Evolutionary conservation across 345 rosid genomes (phyloP).

Genomic region (Euphorbia pulcherrima): DNA sequence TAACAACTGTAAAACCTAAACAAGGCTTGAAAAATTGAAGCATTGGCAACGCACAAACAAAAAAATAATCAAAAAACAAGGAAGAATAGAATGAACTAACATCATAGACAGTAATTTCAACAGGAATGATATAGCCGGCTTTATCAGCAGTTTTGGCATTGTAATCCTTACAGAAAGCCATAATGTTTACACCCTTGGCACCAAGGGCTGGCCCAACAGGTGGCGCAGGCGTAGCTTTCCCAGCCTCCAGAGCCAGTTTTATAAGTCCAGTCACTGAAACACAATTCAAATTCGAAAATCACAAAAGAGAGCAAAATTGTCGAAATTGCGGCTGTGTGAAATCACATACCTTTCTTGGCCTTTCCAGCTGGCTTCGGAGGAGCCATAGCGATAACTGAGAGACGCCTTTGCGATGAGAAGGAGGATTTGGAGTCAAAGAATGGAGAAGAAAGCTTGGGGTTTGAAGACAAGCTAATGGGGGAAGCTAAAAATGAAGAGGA

Average conservation of each 20-base stretch:
- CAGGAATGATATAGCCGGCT: constrained; percentile 90
- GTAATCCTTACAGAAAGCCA: constrained; percentile 96
- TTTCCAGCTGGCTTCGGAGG: constrained; percentile 87
- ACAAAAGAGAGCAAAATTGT: not conserved
- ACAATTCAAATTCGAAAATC: not conserved
- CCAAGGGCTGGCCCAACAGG: constrained; percentile 95
- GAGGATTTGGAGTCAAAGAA: constrained; percentile 41
- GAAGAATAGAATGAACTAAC: constrained; percentile 34
- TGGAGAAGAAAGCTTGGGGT: constrained; percentile 41
- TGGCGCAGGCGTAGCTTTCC: constrained; percentile 92
- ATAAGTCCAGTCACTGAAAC: constrained; percentile 26
- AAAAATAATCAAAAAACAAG: not conserved
- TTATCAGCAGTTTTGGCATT: constrained; percentile 96
- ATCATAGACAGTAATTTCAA: constrained; percentile 87
- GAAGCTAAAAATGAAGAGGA: constrained; percentile 41
- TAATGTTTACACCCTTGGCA: constrained; percentile 81
- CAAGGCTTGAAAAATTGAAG: too few relatives aligned
- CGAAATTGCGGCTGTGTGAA: too few relatives aligned
- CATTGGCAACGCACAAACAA: not conserved
- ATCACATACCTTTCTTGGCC: constrained; percentile 66
- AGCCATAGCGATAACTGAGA: constrained; percentile 88
- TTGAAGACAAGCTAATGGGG: constrained; percentile 43
- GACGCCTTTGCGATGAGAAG: constrained; percentile 50
- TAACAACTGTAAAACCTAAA: too few relatives aligned
- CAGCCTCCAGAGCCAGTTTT: constrained; percentile 90